These are phyloP conservation scores for Gnetum montanum DNA, from an alignment of 75 land plant genomes.

Conservation along the genomic window DNA sequence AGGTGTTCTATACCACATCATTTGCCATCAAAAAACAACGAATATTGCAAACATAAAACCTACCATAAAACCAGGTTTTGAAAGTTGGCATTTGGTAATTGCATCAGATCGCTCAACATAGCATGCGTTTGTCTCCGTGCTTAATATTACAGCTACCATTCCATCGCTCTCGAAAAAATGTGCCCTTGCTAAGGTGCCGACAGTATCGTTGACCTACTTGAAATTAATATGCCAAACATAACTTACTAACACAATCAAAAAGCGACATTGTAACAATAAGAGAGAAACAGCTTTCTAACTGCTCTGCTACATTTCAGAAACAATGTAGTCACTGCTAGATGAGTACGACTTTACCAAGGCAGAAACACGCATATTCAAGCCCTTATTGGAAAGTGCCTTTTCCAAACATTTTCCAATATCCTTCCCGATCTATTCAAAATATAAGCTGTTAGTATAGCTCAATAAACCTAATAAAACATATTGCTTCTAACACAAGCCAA, in stretches of 20 bases:
- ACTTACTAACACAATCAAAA: no score
- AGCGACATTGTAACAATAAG: no score
- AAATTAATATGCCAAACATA: no score
- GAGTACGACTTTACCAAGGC: no score
- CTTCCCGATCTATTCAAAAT: constrained; percentile 51
- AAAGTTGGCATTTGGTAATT: constrained; percentile 62
- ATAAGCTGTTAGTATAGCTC: not conserved
- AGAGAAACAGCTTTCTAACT: not conserved
- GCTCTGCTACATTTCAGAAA: not conserved
- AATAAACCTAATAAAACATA: no score
- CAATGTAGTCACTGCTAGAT: no score
- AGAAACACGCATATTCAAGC: constrained; percentile 64
- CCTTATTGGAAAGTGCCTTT: constrained; percentile 40
- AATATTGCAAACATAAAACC: not conserved
- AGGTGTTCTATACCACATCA: no score
- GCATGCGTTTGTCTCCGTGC: constrained; percentile 96
- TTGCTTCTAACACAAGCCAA: no score
- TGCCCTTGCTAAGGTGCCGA: constrained; percentile 88
- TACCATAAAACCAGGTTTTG: constrained; percentile 83
- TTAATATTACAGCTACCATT: constrained; percentile 85
- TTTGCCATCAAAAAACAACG: no score
- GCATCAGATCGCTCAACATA: constrained; percentile 84
- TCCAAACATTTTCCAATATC: constrained; percentile 65
- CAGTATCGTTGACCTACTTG: constrained; percentile 95
- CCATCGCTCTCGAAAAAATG: constrained; percentile 76